Base-by-base conservation (phyloP, 208 protist genomes). In the Strigomonas culicis region DNA sequence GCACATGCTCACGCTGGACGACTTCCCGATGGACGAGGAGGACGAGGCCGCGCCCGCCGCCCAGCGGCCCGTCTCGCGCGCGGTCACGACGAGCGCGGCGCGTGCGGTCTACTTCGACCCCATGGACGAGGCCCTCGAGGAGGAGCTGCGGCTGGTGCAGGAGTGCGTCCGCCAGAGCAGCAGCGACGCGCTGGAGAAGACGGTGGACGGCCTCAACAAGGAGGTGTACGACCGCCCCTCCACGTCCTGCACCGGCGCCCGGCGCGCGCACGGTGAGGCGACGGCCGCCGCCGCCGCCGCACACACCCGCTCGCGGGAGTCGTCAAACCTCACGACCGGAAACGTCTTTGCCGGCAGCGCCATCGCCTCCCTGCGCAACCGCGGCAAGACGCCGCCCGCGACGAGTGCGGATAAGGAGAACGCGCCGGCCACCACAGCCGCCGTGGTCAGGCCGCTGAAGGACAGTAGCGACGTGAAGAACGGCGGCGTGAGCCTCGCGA, bases 141-240 rank as follows among this genome's bases (percentile, higher is more conserved):
- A 86, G 51, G 89, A 95, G 60, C 81, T 93, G 34, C 75, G 79
- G 7, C 78, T 95, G 4, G 62, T 95, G 28, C 80, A 87, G 59
- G 70, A 80, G 52, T 92, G 81, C 63, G 78, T 93, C 57, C 89
- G 86, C 3, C 78, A 86, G 36, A 82, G 55, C 19, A 47, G 57
- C 47, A 74, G 72, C 32, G 88, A 93, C 52, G 58, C 68, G 1
- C 76, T 95, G 10, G 70, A 76, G 19, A 66, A 72, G 22, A 74
- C 79, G 0, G 59, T 91, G 1, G 79, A 80, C 17, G 72, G 68
- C 28, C 65, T 70, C 21, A 87, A 82, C 47, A 56, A 60, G 8
- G 62, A n/a, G 7, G 22, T 84, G 10, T 93, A 84, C 72, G 72
- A 76, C 25, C 74, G 89, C 0, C 84, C 83, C 1, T 79, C 83